Conservation (phyloP, 768 basidiomycete genomes). For the Boletus sp. region DNA sequence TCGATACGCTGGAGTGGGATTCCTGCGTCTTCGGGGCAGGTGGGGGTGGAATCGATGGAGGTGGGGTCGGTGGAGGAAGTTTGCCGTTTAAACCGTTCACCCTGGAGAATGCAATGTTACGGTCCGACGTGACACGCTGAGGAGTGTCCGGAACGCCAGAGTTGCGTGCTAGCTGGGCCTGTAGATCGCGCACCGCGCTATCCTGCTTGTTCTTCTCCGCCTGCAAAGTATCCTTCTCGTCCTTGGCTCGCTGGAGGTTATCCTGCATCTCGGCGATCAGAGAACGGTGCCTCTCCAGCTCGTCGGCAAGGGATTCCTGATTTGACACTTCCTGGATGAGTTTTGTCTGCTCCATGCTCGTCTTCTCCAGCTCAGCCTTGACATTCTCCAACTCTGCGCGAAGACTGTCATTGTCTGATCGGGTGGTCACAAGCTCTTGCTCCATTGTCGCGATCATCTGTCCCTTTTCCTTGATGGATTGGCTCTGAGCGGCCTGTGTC, state of each 20-base stretch:
- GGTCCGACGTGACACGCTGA: slow-evolving; percentile 53
- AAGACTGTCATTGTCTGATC: slow-evolving; percentile 43
- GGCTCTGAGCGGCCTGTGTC: slow-evolving; percentile 43
- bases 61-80: slow-evolving; percentile 76
- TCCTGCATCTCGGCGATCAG: slow-evolving; percentile 75
- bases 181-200: slow-evolving; percentile 68
- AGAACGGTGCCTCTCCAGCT: slow-evolving; percentile 76
- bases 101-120: slow-evolving; percentile 53
- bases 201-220: slow-evolving; percentile 71
- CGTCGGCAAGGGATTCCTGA: slow-evolving; percentile 66
- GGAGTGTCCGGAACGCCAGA: slow-evolving; percentile 37
- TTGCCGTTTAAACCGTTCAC: slow-evolving; percentile 65
- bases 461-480: slow-evolving; percentile 49
- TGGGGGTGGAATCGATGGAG: slow-evolving; percentile 84
- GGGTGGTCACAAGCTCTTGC: slow-evolving; percentile 42
- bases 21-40: slow-evolving; percentile 63
- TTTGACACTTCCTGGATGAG: slow-evolving; percentile 71
- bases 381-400: slow-evolving; percentile 42
- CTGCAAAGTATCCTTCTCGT: slow-evolving; percentile 77
- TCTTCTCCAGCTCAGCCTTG: slow-evolving; percentile 56
- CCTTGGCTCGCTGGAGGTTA: slow-evolving; percentile 71
- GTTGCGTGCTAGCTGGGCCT: slow-evolving; percentile 64
- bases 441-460: slow-evolving; percentile 46
- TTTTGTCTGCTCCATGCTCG: slow-evolving; percentile 55
- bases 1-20: slow-evolving; percentile 55